phyloP scores from a whole-genome alignment of 2,329 filamentous ascomycete species.

The Cytospora schulzeri region DNA sequence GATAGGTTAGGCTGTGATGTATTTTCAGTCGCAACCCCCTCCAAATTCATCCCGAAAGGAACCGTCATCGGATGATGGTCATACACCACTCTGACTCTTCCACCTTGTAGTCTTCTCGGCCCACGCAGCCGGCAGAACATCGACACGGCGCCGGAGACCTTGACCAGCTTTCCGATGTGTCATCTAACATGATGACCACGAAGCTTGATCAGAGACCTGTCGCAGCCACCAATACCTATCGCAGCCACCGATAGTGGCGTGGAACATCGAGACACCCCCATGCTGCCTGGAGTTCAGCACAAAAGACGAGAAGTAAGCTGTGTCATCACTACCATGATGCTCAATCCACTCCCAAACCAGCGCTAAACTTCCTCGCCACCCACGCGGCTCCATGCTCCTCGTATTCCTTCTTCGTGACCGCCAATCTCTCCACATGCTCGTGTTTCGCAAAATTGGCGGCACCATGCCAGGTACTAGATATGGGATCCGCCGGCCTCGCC shows the following conservation, averaged over 20 bases:
- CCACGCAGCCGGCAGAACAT: neutral
- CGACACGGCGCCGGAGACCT: neutral
- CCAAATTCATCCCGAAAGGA: neutral
- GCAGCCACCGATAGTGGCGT: neutral
- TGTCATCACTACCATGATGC: too few species aligned
- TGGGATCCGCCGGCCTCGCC: conserved; percentile 68
- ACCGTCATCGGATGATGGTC: neutral
- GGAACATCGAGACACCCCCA: neutral
- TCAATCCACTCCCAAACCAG: conserved; percentile 37
- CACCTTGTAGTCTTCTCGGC: neutral
- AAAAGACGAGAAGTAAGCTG: neutral
- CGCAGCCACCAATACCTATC: neutral
- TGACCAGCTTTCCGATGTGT: neutral
- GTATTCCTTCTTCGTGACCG: conserved; percentile 88
- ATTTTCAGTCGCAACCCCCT: neutral
- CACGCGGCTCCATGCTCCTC: conserved; percentile 79
- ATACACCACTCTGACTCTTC: neutral
- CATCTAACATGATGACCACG: neutral
- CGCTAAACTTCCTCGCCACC: conserved; percentile 71
- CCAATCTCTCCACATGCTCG: conserved; percentile 64
- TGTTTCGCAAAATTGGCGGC: conserved; percentile 77
- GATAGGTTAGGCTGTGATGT: neutral
- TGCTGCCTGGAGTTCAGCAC: neutral
- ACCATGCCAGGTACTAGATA: conserved; percentile 83
- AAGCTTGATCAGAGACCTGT: neutral